A percentile compares a stretch with the other conserved stretches of the same genome.
phyloP scores from a whole-genome alignment of 2,329 filamentous ascomycete genomes.

The Microcyclosporella mali region DNA sequence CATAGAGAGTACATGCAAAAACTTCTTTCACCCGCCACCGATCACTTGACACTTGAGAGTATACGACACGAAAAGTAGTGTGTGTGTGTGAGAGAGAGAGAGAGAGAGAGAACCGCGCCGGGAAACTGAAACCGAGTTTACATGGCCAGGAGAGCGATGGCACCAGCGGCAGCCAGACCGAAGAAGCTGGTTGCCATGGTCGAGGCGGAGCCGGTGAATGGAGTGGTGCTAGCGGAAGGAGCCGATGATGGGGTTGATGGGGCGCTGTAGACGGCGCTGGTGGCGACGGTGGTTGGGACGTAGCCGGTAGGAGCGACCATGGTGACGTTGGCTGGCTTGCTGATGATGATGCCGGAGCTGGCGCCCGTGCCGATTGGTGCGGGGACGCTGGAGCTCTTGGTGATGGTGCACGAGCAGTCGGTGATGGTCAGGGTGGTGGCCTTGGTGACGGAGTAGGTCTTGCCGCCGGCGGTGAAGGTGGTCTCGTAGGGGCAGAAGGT shows the following conservation, averaged over 20 bases:
- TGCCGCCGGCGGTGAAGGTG: conserved; percentile 16
- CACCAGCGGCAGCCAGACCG: conserved; percentile 35
- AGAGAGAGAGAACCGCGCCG: background rate
- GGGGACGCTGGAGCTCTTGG: conserved; percentile 9
- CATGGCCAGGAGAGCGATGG: conserved; percentile 35
- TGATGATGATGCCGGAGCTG: conserved; percentile 7
- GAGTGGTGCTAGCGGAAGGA: conserved; percentile 19
- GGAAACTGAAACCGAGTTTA: conserved; percentile 10
- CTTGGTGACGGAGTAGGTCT: conserved; percentile 22
- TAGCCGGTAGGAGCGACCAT: conserved; percentile 32
- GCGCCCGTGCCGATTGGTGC: conserved; percentile 2
- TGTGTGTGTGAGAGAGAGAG: too few species aligned
- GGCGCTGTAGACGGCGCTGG: conserved; percentile 20
- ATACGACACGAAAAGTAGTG: too few species aligned
- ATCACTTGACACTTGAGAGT: too few species aligned
- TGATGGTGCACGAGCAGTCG: conserved; percentile 19
- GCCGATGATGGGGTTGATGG: conserved; percentile 19
- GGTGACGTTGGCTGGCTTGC: conserved; percentile 14
- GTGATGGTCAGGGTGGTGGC: conserved; percentile 24
- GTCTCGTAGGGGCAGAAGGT: conserved; percentile 24
- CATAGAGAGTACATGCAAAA: too few species aligned
- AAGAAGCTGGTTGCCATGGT: conserved; percentile 34
- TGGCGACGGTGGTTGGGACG: conserved; percentile 29
- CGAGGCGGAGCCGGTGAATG: conserved; percentile 20
- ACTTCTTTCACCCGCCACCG: too few species aligned